Base-by-base conservation (phyloP, 2,329 filamentous ascomycete species). In the Verticillium nubilum region DNA sequence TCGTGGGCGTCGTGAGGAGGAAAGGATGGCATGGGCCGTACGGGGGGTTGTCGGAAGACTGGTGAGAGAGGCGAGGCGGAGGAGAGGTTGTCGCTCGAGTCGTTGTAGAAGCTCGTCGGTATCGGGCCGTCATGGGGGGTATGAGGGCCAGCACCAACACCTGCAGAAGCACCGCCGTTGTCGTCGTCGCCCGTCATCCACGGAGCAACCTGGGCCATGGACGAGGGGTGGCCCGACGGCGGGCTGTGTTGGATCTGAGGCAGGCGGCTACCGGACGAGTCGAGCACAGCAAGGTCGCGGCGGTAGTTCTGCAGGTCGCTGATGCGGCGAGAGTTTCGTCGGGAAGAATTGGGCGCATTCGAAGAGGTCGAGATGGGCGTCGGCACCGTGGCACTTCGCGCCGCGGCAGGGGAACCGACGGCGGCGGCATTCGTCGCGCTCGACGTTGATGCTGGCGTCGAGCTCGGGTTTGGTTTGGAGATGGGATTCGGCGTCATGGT, bases 81-180 rank as follows among this genome's bases (percentile, higher is more conserved):
- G 13, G 83, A 85, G 58, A 89, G 69, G 68, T 86, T 88, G 68
- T 93, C 90, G 76, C 82, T 88, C 33, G 88, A 91, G 69, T 92
- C 87, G 72, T 92, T 86, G 74, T 86, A 89, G 73, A 92, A 92
- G 71, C 80, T 89, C 54, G 81, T 83, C 37, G 75, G 71, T 69
- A 79, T 73, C 37, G 56, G 42, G 62, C 68, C 62, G 64, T 64
- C 54, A 56, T 64, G 60, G 54, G 60, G 54, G 42, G 58, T 60
- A 58, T 75, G 68, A 57, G 70, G 69, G 59, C 71, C 66, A 56
- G 58, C 56, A 56, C 52, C 27, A 19, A 3, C 25, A 3, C 28
- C 31, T 23, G 17, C 31, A 2, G 19, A 25, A 15, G 31, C 25
- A 10, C 35, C 31, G 15, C 17, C 37, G 27, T 42, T 27, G 35